Conservation (phyloP, 2,329 filamentous ascomycete species). For the Nemania diffusa region DNA sequence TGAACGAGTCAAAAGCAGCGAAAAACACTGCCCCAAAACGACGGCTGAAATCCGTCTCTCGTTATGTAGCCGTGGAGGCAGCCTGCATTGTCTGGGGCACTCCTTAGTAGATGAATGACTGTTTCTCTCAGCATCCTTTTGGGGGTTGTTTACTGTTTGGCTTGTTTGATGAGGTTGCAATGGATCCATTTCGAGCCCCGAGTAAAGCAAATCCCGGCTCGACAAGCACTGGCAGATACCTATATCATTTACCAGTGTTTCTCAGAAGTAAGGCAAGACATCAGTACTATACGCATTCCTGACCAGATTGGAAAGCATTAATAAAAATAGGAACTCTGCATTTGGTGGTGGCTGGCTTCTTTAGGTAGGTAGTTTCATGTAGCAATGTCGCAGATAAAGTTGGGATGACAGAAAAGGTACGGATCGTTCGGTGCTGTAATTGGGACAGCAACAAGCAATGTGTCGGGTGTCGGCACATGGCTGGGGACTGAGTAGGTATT, state of each 20-base stretch:
- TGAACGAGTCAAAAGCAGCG: background rate
- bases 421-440: background rate
- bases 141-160: background rate
- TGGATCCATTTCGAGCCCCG: constrained; percentile 1
- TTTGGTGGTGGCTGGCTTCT: background rate
- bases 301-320: background rate
- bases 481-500: no score
- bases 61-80: background rate
- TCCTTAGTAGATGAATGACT: constrained; percentile 12
- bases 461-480: constrained; percentile 29
- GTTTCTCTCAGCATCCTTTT: background rate
- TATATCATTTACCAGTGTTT: background rate
- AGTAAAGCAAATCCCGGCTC: background rate
- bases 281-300: background rate
- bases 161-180: constrained; percentile 21
- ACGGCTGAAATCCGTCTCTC: constrained; percentile 23
- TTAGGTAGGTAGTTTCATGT: constrained; percentile 7
- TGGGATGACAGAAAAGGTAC: background rate
- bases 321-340: background rate
- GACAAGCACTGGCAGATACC: background rate
- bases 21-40: constrained; percentile 33
- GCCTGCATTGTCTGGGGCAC: background rate
- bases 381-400: background rate
- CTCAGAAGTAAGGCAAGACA: background rate
- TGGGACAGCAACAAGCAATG: background rate